Base-by-base conservation (phyloP, 805 yeast genomes). In the Wickerhamiella allomyrinae region DNA sequence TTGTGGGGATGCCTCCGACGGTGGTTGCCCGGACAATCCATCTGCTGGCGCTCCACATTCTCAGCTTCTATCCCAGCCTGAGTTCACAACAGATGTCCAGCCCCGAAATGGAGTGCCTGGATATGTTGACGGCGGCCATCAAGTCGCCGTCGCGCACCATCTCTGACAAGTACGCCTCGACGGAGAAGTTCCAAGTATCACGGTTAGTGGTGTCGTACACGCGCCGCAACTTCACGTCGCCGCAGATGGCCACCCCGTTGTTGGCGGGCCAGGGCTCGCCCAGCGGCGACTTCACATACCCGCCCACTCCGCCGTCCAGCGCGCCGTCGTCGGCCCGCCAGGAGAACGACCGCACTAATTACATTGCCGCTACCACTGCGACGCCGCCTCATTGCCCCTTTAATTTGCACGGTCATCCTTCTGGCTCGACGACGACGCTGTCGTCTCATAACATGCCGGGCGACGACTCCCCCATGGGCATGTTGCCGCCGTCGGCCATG, bases 141-240 rank as follows among this genome's bases (percentile, higher is more conserved):
- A 54, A 56, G 46, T 41, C 54, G 25, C 65, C 63, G 8, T 60
- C 62, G 14, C 54, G 56, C 46, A 57, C 60, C 20, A 51, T 67
- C 37, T 57, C 48, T 37, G 59, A 66, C 50, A 67, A 60, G 55
- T 65, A 61, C 58, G 52, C 62, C 34, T 47, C 52, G 39, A 49
- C 48, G 42, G 51, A 55, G 20, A 49, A 49, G 39, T 49, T 51
- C 31, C 56, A 61, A 42, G 65, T 57, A 33, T 49, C 62, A 39
- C 55, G 54, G 31, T 46, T 56, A 25, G 63, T 63, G 15, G 47
- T n/a, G 17, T 27, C 31, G 5, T 27, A 27, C 17, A 27, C 31
- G 8, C 31, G 14, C 5, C 31, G 31, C 31, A 27, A 17, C 31
- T 5, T 17, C 14, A 9, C 31, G 15, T 6, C 24, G 8, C 31